Percentiles rank a stretch among this genome's conserved stretches.
phyloP scores from a whole-genome alignment of 768 basidiomycete genomes.

The Pulveroboletus frians region DNA sequence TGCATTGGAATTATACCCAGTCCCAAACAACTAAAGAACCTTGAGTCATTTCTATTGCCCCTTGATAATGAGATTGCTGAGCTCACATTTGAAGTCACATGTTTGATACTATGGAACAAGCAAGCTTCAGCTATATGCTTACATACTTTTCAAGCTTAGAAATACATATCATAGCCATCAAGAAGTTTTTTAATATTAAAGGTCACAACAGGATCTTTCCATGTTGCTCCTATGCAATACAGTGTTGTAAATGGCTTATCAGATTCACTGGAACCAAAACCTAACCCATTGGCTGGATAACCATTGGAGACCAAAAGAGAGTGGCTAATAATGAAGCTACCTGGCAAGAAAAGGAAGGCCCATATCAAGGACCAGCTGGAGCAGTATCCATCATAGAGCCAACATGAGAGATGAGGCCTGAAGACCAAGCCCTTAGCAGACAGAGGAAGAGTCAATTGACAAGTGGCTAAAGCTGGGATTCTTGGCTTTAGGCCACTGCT shows the following conservation, averaged over 20 bases:
- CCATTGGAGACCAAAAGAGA: too few species aligned
- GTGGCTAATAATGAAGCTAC: too few species aligned
- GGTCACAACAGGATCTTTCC: not conserved
- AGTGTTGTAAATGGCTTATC: not conserved
- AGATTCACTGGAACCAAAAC: too few species aligned
- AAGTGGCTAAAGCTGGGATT: too few species aligned
- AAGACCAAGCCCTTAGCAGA: too few species aligned
- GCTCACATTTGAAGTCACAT: not conserved
- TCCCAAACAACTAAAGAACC: not conserved
- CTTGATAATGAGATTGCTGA: not conserved
- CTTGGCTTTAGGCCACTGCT: too few species aligned
- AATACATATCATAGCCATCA: not conserved
- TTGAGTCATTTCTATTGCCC: not conserved
- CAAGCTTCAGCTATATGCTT: not conserved
- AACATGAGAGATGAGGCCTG: too few species aligned
- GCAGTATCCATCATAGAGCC: too few species aligned
- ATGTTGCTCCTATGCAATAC: not conserved
- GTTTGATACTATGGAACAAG: not conserved
- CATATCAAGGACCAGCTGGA: too few species aligned
- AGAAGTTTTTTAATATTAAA: not conserved
- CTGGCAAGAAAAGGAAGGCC: too few species aligned
- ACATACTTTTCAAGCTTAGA: not conserved
- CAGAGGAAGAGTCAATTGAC: too few species aligned
- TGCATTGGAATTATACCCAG: not conserved
- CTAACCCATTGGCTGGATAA: too few species aligned